Evolutionary conservation across 192 early-diverging fungal species (phyloP).

Genomic region (Entomortierella beljakovae): DNA sequence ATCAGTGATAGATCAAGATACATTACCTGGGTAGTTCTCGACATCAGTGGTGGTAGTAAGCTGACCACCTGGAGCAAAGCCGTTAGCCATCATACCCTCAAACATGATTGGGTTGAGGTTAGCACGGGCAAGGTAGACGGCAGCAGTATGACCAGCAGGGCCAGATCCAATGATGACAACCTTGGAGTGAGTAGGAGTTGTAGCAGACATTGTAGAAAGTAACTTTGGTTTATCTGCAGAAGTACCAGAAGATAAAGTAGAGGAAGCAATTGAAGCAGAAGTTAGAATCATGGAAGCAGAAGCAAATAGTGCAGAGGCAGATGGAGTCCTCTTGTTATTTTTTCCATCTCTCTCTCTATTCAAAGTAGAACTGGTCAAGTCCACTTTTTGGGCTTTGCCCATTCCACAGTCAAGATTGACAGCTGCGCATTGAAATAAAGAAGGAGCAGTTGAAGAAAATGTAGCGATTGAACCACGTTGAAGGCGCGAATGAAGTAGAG

Average conservation of each 20-base stretch:
- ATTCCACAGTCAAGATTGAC: not conserved
- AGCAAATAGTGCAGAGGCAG: conserved; percentile 3
- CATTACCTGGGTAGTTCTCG: conserved; percentile 88
- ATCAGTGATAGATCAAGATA: too few relatives aligned
- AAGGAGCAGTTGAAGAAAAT: not conserved
- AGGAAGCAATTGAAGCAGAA: conserved; percentile 21
- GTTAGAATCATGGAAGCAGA: conserved; percentile 50
- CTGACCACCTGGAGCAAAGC: conserved; percentile 71
- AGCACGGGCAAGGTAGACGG: conserved; percentile 95
- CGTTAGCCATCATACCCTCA: conserved; percentile 97
- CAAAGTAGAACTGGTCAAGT: not conserved
- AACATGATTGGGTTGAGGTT: conserved; percentile 94
- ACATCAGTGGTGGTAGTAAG: conserved; percentile 97
- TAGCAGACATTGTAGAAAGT: conserved; percentile 37
- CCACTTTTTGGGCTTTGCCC: not conserved
- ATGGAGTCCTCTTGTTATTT: conserved; percentile 4
- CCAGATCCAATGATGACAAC: conserved; percentile 91
- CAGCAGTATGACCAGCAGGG: conserved; percentile 97
- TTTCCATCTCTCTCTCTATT: not conserved
- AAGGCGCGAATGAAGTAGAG: not conserved
- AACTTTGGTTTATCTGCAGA: conserved; percentile 17
- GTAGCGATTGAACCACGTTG: conserved; percentile 9
- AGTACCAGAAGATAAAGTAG: not conserved
- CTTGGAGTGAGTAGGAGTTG: conserved; percentile 59
- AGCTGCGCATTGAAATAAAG: conserved; percentile 37